Evolutionary conservation across 2,329 filamentous ascomycete species (phyloP), one percentile per base, ranked within the genome.

Genomic region (Aspergillus aculeatus): DNA sequence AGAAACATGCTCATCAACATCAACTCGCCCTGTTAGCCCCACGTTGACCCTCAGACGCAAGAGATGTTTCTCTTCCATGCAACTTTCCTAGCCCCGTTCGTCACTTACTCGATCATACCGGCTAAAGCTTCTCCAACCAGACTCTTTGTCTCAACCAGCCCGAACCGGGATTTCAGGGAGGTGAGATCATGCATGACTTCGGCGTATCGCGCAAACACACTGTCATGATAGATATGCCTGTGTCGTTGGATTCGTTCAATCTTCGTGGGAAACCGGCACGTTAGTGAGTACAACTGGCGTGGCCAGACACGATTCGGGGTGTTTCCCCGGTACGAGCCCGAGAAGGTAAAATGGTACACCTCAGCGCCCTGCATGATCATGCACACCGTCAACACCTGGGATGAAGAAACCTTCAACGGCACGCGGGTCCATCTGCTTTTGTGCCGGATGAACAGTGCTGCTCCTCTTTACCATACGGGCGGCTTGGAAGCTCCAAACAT

Each of bases 181-280:
- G 87, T 1, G 89, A 88, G 69, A 88, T 91, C 82, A 91, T 91
- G 87, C 89, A 91, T 68, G 88, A 91, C 70, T 91, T 90, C 72
- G 88, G 88, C 14, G 87, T 88, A 1, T 89, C 87, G 1, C 79
- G 75, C 5, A 72, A 69, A 5, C 82, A 89, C 66, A 89, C 87
- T 0, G 75, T 90, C 41, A 89, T 91, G 57, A 82, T 91, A 74
- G 88, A 91, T 66, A 77, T 90, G 10, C 89, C 89, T 0, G 77
- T 91, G 0, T 85, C 84, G 0, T 76, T 91, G 1, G 84, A 89
- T 60, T 87, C 87, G 0, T 69, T 85, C 47, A 89, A 59, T 14
- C 19, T 63, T 7, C 1, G 12, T 1, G 19, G 21, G 4, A 57
- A 57, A 56, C 6, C 56, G 57, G 51, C 83, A 85, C 3, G 81